phyloP scores from a whole-genome alignment of 495 filamentous ascomycete genomes.

The Aspergillus nanangensis region DNA sequence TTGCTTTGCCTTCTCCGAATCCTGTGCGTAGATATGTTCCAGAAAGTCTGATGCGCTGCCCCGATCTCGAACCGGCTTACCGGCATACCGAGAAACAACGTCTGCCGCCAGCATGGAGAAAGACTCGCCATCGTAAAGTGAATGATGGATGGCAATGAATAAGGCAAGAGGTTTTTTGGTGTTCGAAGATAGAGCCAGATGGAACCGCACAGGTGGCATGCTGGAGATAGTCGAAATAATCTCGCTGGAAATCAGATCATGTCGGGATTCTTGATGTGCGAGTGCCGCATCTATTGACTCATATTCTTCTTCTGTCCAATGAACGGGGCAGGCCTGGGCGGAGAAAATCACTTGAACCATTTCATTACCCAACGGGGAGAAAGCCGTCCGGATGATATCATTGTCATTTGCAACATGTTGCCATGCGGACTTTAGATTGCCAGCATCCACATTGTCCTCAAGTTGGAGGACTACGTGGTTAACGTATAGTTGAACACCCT shows the following conservation, averaged over 20 bases:
- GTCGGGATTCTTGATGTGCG: conserved; percentile 1
- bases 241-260: conserved; percentile 12
- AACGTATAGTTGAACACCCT: conserved; percentile 62
- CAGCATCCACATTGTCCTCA: conserved; percentile 39
- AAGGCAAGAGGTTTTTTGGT: conserved; percentile 15
- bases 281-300: conserved; percentile 11
- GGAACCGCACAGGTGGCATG: conserved; percentile 23
- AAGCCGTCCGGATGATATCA: conserved; percentile 68
- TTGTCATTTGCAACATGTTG: conserved; percentile 38
- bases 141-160: conserved; percentile 51
- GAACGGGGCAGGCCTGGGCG: conserved; percentile 4
- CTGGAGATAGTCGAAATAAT: conserved; percentile 21
- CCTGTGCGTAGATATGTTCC: conserved; percentile 40
- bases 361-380: conserved; percentile 46
- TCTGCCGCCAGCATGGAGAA: conserved; percentile 59
- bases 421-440: conserved; percentile 54
- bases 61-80: conserved; percentile 8
- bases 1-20: conserved; percentile 43
- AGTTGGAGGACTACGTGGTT: conserved; percentile 69
- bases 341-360: conserved; percentile 66
- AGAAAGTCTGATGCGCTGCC: conserved; percentile 30
- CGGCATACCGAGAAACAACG: conserved; percentile 39
- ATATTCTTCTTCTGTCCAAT: conserved; percentile 18
- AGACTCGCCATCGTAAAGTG: conserved; percentile 83
- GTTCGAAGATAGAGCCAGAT: conserved; percentile 8